Evolutionary conservation across 352 stramenopile species (phyloP), one percentile per base, ranked within the genome.

Genomic region (Pythium aristosporum): DNA sequence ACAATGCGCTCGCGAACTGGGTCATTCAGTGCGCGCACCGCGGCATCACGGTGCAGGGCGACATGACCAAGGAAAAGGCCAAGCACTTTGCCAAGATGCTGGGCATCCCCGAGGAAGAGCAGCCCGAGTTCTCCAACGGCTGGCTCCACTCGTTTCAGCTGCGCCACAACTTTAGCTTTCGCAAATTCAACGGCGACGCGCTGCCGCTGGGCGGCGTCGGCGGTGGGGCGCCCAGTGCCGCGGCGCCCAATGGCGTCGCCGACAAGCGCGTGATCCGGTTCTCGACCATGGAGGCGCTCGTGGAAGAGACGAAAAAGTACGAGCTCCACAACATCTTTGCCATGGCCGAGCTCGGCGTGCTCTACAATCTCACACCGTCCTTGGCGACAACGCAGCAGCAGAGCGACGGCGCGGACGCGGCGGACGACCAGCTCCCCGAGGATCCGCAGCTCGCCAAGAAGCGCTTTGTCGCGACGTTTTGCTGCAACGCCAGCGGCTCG

Each of bases 101-200:
- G n/a, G 64, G 67, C 12, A 92, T 92, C 63, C 83, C 82, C 1
- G 80, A 89, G 21, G 80, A 76, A 34, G 83, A 90, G 34, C 82
- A 91, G 63, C 85, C 83, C 9, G 85, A 90, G 67, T 94, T 94
- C 60, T 94, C 83, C n/a, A 94, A 94, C 63, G 85, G 85, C 1
- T 94, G 85, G 85, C 77, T 94, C 73, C 84, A 91, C 58, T 92
- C 82, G 32, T 94, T 92, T 57, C 85, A 92, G 72, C 47, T 90
- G 54, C 82, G 85, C 15, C 85, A 94, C 73, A 92, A 92, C 60
- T 92, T 92, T 47, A 91, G 81, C 52, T 92, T 92, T 61, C 73
- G 84, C 53, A 91, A 90, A 55, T 92, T 92, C 47, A 92, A 92
- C 42, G 76, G 79, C 10, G 81, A 90, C 16, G 32, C 53, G 3